These are phyloP conservation scores for Haematococcus lacustris DNA, from an alignment of 139 green algal genomes.

Conservation along the genomic window DNA sequence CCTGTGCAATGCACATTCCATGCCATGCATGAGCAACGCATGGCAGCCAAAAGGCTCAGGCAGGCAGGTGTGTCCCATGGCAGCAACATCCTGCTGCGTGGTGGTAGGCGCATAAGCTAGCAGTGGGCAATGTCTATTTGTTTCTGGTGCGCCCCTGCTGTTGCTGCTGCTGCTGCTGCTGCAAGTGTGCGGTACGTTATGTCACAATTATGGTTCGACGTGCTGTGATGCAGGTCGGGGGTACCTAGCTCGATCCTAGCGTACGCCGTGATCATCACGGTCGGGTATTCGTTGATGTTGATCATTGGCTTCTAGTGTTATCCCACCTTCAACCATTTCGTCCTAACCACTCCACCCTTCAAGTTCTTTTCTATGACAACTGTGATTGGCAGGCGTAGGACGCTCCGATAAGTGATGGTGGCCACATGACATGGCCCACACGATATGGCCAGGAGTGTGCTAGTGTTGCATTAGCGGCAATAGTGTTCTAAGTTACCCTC, in stretches of 20 bases:
- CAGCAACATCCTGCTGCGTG: not conserved
- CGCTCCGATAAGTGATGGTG: too few relatives aligned
- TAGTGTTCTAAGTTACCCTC: too few relatives aligned
- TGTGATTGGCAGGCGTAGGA: too few relatives aligned
- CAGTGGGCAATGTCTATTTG: not conserved
- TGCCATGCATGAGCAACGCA: not conserved
- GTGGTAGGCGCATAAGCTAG: not conserved
- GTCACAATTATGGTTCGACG: not conserved
- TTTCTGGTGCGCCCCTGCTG: too few relatives aligned
- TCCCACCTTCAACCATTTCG: too few relatives aligned
- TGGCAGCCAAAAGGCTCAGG: not conserved
- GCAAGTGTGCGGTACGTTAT: too few relatives aligned
- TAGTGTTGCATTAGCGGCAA: too few relatives aligned
- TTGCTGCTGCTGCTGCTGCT: too few relatives aligned
- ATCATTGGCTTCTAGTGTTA: constrained; percentile 42
- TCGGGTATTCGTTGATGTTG: constrained; percentile 56
- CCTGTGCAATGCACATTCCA: not conserved
- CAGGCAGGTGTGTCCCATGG: not conserved
- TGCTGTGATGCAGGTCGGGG: constrained; percentile 24
- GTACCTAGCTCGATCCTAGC: constrained; percentile 39
- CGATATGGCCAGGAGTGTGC: too few relatives aligned
- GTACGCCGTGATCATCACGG: constrained; percentile 50
- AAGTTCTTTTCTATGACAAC: too few relatives aligned
- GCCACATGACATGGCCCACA: too few relatives aligned
- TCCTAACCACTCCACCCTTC: too few relatives aligned